These are phyloP conservation scores for Metschnikowia bowlesiae DNA, from an alignment of 805 yeast species.

Conservation along the genomic window DNA sequence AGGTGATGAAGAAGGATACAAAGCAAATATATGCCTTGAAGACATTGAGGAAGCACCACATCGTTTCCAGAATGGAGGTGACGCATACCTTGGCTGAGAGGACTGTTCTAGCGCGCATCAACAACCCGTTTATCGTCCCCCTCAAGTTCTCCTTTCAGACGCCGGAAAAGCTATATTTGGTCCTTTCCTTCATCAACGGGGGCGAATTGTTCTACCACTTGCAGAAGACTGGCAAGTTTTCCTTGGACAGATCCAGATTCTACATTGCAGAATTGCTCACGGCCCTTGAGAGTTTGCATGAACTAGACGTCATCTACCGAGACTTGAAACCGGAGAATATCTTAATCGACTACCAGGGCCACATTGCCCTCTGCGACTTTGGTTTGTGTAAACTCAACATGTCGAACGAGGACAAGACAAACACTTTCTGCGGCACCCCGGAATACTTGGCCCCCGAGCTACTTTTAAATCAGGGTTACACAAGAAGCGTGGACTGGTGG, in stretches of 20 bases:
- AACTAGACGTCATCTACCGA: conserved; percentile 86
- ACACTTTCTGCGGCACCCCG: conserved; percentile 97
- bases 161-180: conserved; percentile 91
- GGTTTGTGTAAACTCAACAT: conserved; percentile 95
- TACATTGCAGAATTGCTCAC: conserved; percentile 92
- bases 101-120: conserved; percentile 87
- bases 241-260: conserved; percentile 83
- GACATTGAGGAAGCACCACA: conserved; percentile 89
- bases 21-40: conserved; percentile 91
- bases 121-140: conserved; percentile 94
- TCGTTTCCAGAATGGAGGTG: conserved; percentile 90
- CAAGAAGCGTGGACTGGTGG: conserved; percentile 98
- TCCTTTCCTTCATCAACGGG: conserved; percentile 90
- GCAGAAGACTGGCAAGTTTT: conserved; percentile 86
- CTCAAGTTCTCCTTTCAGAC: conserved; percentile 93
- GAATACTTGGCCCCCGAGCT: conserved; percentile 96
- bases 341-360: conserved; percentile 91
- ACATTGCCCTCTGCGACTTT: conserved; percentile 95
- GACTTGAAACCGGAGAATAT: conserved; percentile 97
- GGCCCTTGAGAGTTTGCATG: conserved; percentile 89
- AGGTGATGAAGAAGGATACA: conserved; percentile 93
- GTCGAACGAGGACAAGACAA: conserved; percentile 82
- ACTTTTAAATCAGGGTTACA: conserved; percentile 86
- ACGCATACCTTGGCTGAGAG: conserved; percentile 96
- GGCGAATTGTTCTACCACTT: conserved; percentile 95